Evolutionary conservation across 1,284 basidiomycete species (phyloP).

Genomic region (Cystobasidium slooffiae): DNA sequence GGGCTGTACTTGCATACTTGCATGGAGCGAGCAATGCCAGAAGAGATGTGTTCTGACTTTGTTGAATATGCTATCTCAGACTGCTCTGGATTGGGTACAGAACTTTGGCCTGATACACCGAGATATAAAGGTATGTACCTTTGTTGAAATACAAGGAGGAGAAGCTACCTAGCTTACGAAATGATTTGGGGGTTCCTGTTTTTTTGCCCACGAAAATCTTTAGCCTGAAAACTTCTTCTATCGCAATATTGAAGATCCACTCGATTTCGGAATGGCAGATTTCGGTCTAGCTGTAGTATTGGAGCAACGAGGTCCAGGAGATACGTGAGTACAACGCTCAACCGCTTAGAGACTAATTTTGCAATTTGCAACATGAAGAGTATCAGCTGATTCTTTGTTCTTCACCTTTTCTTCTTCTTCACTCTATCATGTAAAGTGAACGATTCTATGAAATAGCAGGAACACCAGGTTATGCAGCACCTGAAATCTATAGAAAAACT

Average conservation of each 20-base stretch:
- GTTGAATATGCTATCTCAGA: background rate
- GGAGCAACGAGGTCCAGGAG: constrained; percentile 18
- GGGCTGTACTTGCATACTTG: background rate
- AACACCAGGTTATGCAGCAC: constrained; percentile 50
- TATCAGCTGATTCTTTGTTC: too few relatives aligned
- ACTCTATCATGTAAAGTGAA: constrained; percentile 35
- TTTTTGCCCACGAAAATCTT: too few relatives aligned
- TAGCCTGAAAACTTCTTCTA: constrained; percentile 45
- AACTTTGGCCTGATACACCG: constrained; percentile 41
- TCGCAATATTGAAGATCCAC: constrained; percentile 36
- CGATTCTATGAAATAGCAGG: constrained; percentile 50
- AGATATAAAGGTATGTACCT: constrained; percentile 44
- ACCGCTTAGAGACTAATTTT: too few relatives aligned
- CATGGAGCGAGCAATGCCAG: background rate
- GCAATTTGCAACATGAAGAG: too few relatives aligned
- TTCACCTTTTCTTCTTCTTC: background rate
- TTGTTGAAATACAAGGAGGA: too few relatives aligned
- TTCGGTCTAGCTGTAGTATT: constrained; percentile 41
- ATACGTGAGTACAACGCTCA: too few relatives aligned
- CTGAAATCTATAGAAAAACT: constrained; percentile 47
- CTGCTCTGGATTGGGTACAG: constrained; percentile 36
- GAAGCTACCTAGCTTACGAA: too few relatives aligned
- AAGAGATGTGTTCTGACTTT: too few relatives aligned
- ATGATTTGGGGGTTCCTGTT: too few relatives aligned
- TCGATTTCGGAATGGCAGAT: constrained; percentile 42